Evolutionary conservation across 345 rosid genomes (phyloP).

Genomic region (Eucalyptus sideroxylon): DNA sequence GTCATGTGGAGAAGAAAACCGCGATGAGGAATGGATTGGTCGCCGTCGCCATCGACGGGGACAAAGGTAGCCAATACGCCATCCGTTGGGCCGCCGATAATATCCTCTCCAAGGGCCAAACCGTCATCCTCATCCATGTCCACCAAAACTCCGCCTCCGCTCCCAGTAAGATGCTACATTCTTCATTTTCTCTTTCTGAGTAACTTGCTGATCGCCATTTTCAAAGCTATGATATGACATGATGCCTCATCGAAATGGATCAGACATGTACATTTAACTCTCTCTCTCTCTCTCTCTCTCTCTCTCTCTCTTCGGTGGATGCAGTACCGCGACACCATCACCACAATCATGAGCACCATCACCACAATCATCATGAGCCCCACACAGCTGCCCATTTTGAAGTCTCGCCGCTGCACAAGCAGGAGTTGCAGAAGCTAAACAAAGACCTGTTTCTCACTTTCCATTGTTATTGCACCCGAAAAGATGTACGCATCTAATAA

Average conservation of each 20-base stretch:
- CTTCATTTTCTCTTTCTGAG: neutral
- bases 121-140: constrained; percentile 70
- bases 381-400: neutral
- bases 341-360: neutral
- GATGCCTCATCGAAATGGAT: neutral
- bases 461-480: constrained; percentile 82
- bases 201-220: neutral
- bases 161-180: neutral
- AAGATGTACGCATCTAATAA: constrained; percentile 37
- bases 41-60: constrained; percentile 80
- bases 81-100: constrained; percentile 77
- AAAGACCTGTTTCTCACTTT: constrained; percentile 60
- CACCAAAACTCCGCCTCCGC: neutral
- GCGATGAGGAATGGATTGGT: constrained; percentile 38
- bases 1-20: constrained; percentile 12
- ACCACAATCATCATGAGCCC: neutral
- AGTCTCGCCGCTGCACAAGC: constrained; percentile 1
- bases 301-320: neutral
- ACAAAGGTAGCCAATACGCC: constrained; percentile 80
- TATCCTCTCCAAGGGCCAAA: constrained; percentile 58
- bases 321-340: neutral
- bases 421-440: constrained; percentile 30
- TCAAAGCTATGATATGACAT: neutral
- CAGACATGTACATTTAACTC: neutral
- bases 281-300: neutral